phyloP scores from a whole-genome alignment of 768 basidiomycete genomes.

The Leccinum obscurum region DNA sequence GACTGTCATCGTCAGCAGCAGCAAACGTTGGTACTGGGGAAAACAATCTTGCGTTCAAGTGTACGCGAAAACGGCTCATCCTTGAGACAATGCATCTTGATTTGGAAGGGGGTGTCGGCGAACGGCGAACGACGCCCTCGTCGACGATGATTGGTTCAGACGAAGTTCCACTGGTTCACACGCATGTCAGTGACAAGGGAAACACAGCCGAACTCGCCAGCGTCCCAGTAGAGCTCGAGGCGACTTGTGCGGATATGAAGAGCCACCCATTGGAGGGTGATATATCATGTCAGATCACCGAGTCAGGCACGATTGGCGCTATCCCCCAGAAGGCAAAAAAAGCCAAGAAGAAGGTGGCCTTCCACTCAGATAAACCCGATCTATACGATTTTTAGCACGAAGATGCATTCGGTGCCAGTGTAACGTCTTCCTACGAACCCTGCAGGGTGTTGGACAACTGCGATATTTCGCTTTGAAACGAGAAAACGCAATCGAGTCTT shows the following conservation, averaged over 20 bases:
- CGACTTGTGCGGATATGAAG: constrained; percentile 10
- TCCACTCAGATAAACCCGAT: constrained; percentile 65
- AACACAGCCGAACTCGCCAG: constrained; percentile 33
- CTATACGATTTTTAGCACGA: constrained; percentile 67
- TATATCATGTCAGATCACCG: constrained; percentile 8
- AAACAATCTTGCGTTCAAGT: constrained; percentile 95
- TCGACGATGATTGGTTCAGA: constrained; percentile 21
- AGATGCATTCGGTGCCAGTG: not conserved
- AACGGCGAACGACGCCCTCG: constrained; percentile 64
- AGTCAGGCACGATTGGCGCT: constrained; percentile 6
- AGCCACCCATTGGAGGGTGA: constrained; percentile 4
- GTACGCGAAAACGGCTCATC: constrained; percentile 81
- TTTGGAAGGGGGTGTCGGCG: constrained; percentile 80
- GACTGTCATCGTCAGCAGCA: constrained; percentile 58
- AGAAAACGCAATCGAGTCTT: not conserved
- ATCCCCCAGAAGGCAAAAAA: constrained; percentile 40
- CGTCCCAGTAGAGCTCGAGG: constrained; percentile 48
- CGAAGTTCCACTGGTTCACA: constrained; percentile 24
- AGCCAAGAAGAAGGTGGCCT: constrained; percentile 66
- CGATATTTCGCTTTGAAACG: not conserved
- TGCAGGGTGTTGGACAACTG: not conserved
- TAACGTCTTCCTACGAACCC: not conserved
- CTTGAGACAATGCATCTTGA: constrained; percentile 92
- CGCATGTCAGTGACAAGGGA: constrained; percentile 11
- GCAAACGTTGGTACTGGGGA: constrained; percentile 73